phyloP scores from a whole-genome alignment of 352 stramenopile species.

The Globisporangium perplexum region DNA sequence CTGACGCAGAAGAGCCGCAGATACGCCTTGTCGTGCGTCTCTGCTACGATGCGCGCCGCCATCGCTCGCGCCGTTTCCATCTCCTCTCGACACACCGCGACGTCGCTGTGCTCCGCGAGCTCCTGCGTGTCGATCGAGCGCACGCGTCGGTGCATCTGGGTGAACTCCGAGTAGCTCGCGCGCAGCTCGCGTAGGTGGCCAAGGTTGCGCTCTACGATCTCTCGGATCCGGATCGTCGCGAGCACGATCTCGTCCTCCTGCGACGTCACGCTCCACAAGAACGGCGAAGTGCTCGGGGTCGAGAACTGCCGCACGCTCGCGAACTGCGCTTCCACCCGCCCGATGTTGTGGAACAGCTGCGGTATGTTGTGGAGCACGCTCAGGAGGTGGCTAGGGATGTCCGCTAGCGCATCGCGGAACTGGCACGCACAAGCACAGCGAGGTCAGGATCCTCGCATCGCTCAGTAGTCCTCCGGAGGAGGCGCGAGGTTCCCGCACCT shows the following conservation, averaged over 20 bases:
- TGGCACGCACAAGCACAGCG: conserved; percentile 7
- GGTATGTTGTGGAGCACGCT: conserved; percentile 63
- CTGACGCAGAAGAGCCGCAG: conserved; percentile 38
- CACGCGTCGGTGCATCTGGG: conserved; percentile 26
- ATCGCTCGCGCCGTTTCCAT: conserved; percentile 17
- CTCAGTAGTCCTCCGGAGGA: not conserved
- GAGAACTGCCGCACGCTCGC: conserved; percentile 22
- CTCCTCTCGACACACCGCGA: conserved; percentile 15
- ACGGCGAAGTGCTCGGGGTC: conserved; percentile 17
- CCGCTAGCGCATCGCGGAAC: conserved; percentile 44
- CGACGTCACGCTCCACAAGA: conserved; percentile 64
- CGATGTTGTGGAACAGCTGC: conserved; percentile 60
- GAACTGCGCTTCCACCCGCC: conserved; percentile 65
- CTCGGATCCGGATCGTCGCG: conserved; percentile 49
- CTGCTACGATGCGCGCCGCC: conserved; percentile 9
- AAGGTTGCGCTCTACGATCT: conserved; percentile 60
- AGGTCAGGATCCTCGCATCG: not conserved
- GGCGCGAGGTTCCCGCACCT: not conserved
- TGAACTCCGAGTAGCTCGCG: conserved; percentile 33
- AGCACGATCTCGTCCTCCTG: conserved; percentile 55
- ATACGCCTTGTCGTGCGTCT: conserved; percentile 10
- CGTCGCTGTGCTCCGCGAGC: conserved; percentile 11
- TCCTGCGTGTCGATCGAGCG: conserved; percentile 11
- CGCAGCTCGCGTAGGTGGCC: conserved; percentile 29
- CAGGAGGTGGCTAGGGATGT: conserved; percentile 54